Percentiles rank a stretch among this genome's conserved stretches.
Conservation (phyloP, 257 asterid genomes). For the Penstemon davidsonii region DNA sequence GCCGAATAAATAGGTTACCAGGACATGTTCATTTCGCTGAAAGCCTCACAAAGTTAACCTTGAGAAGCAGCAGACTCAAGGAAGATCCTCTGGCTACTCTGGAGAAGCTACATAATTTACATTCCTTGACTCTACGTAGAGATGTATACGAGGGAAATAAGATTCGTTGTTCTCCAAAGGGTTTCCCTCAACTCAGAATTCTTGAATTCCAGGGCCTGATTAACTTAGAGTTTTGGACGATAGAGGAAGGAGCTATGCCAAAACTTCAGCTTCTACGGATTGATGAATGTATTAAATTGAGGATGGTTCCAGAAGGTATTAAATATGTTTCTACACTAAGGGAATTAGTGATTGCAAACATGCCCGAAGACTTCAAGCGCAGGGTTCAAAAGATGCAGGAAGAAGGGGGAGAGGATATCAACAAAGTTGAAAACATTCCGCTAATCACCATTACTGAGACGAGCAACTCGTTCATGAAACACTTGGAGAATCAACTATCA, state of each 20-base stretch:
- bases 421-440: slow-evolving; percentile 41
- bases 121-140: slow-evolving; percentile 37
- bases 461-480: slow-evolving; percentile 18
- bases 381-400: slow-evolving; percentile 40
- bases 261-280: slow-evolving; percentile 40
- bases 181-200: slow-evolving; percentile 40
- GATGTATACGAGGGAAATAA: slow-evolving; percentile 39
- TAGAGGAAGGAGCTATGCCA: slow-evolving; percentile 49
- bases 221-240: slow-evolving; percentile 42
- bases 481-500: slow-evolving; percentile 29
- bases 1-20: slow-evolving; percentile 41
- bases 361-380: slow-evolving; percentile 44
- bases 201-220: slow-evolving; percentile 38
- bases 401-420: slow-evolving; percentile 37
- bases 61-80: slow-evolving; percentile 48
- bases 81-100: slow-evolving; percentile 54
- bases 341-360: slow-evolving; percentile 48
- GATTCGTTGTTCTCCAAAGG: slow-evolving; percentile 38
- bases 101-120: slow-evolving; percentile 42
- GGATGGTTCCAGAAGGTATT: slow-evolving; percentile 49
- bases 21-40: slow-evolving; percentile 32
- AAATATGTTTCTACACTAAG: slow-evolving; percentile 32
- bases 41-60: slow-evolving; percentile 43
- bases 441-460: slow-evolving; percentile 35
- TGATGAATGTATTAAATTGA: slow-evolving; percentile 41